Base-by-base conservation (phyloP, 176 grass and related monocot genomes). In the Areca catechu region DNA sequence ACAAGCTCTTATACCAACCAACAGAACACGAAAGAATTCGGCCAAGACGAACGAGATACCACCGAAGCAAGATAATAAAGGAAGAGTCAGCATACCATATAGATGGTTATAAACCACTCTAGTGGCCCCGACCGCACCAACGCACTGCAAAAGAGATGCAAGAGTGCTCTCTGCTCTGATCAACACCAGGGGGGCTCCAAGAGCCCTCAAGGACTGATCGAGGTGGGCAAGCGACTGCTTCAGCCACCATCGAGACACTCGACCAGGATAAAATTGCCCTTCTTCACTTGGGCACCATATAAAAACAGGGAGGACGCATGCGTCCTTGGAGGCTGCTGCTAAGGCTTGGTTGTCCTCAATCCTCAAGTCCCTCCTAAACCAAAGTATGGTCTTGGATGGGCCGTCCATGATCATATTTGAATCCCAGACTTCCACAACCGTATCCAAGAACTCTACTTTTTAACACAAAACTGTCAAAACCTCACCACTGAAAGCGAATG, bases 341-440 rank as follows among this genome's bases (percentile, higher is more conserved):
- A 95, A 62, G 18, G 90, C 90, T 24, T 71, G 90, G 74, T 95
- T 95, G 63, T 90, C 90, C 70, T 90, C 71, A 62, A 95, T 86
- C 70, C 90, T 86, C 63, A 95, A 83, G 83, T 95, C 90, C 60
- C 83, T 95, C 51, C 90, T 78, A 49, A 90, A 95, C 90, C 90
- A 95, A 65, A 95, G 71, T 19, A 95, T 54, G n/a, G 86, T 95
- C 78, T 71, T 86, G 58, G 73, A 53, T 51, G 70, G 66, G 6
- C 55, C 47, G 25, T 16, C 66, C 90, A 95, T 95, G 49, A 9
- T 19, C n/a, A 20, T n/a, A 34, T n/a, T 21, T 15, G 18, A 67
- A 29, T 50, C 50, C 10, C 19, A 54, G 1, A 3, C 2, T 20
- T 16, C 53, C 53, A 54, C 22, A 12, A 20, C 53, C 53, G 22